Conservation (phyloP, 2,329 filamentous ascomycete genomes). For the Aspergillus uvarum region DNA sequence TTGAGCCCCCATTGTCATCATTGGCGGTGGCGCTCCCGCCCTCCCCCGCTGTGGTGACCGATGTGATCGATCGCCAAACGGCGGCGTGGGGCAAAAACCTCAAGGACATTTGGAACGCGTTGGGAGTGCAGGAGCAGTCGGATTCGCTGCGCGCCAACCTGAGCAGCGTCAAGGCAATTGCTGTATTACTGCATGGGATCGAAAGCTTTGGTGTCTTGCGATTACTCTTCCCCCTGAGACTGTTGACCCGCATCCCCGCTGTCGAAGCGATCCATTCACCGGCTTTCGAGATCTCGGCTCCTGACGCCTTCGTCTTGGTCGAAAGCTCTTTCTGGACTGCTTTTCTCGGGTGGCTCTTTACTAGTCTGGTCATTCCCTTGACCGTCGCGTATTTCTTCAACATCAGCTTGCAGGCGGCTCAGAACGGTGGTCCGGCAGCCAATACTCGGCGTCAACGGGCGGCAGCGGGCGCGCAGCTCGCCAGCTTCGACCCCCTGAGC, state of each 20-base stretch:
- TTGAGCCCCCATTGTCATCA: constrained; percentile 11
- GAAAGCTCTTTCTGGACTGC: constrained; percentile 82
- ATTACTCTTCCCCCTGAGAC: constrained; percentile 69
- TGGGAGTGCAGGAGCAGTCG: constrained; percentile 49
- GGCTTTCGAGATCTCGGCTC: constrained; percentile 65
- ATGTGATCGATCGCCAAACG: constrained; percentile 70
- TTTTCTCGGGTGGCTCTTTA: constrained; percentile 71
- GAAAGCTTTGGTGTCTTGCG: constrained; percentile 70
- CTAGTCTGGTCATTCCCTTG: constrained; percentile 68
- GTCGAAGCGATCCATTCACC: constrained; percentile 56
- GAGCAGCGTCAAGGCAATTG: constrained; percentile 67
- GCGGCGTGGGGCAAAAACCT: constrained; percentile 37
- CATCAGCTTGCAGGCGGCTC: constrained; percentile 59
- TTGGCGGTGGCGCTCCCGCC: constrained; percentile 28
- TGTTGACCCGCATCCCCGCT: constrained; percentile 70
- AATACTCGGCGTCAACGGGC: constrained; percentile 23
- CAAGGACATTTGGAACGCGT: constrained; percentile 36
- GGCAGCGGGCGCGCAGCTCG: constrained; percentile 14
- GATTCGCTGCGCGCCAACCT: constrained; percentile 66
- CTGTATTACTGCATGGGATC: constrained; percentile 65
- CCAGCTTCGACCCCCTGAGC: constrained; percentile 73
- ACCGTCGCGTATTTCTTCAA: constrained; percentile 88
- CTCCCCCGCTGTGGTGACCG: constrained; percentile 53
- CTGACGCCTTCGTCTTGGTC: constrained; percentile 77
- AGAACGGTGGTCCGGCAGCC: constrained; percentile 23